These are phyloP conservation scores for Chenopodium berlandieri DNA, from an alignment of 148 eudicot species.

Conservation along the genomic window DNA sequence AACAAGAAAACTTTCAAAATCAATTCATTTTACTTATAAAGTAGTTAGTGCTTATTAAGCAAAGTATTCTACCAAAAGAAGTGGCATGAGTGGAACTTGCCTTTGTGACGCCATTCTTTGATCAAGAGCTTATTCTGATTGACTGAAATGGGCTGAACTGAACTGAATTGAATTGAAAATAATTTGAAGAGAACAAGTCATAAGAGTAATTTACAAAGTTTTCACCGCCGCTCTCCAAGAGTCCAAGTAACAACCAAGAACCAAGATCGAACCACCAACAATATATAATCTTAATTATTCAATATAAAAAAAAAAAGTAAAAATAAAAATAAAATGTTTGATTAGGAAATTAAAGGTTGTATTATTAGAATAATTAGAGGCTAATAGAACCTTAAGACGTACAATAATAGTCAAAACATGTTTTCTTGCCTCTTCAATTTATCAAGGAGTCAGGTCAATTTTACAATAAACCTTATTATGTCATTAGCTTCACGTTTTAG, in stretches of 20 bases:
- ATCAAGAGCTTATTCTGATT: too few relatives aligned
- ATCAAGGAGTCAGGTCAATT: background rate
- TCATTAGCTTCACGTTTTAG: background rate
- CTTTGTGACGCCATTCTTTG: slow-evolving; percentile 1
- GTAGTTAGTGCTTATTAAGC: too few relatives aligned
- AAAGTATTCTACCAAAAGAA: background rate
- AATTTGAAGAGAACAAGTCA: too few relatives aligned
- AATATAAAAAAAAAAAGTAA: background rate
- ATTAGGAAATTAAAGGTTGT: background rate
- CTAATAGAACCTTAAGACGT: background rate
- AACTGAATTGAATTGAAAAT: too few relatives aligned
- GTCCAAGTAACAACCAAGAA: background rate
- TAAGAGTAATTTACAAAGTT: slow-evolving; percentile 6
- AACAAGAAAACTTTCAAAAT: background rate
- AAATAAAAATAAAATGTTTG: too few relatives aligned
- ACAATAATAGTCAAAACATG: background rate
- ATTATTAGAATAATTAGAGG: background rate
- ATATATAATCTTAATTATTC: background rate
- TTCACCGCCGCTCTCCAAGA: background rate
- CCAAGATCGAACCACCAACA: too few relatives aligned
- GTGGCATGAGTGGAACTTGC: slow-evolving; percentile 4
- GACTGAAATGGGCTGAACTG: too few relatives aligned
- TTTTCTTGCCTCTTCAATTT: slow-evolving; percentile 17
- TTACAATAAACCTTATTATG: background rate
- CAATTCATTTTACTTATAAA: background rate